These are phyloP conservation scores for Epichloe glyceriae DNA, from an alignment of 2,329 filamentous ascomycete species.

Conservation along the genomic window DNA sequence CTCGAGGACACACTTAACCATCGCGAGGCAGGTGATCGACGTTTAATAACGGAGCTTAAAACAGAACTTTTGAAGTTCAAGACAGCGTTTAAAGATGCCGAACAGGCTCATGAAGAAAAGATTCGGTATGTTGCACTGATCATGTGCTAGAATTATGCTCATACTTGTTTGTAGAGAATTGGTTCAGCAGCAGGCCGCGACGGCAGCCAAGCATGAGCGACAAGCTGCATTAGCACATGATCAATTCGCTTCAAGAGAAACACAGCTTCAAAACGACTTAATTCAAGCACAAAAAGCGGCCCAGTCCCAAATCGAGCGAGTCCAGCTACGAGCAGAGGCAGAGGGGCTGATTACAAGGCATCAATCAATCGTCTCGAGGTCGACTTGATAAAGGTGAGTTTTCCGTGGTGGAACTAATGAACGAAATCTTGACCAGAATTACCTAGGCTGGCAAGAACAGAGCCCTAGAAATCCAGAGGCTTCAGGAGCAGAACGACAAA, in stretches of 20 bases:
- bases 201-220: slow-evolving; percentile 13
- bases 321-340: slow-evolving; percentile 38
- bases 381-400: slow-evolving; percentile 43
- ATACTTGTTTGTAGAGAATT: slow-evolving; percentile 1
- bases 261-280: slow-evolving; percentile 22
- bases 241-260: slow-evolving; percentile 12
- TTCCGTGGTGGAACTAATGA: not conserved
- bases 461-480: slow-evolving; percentile 43
- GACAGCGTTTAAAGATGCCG: slow-evolving; percentile 13
- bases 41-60: slow-evolving; percentile 42
- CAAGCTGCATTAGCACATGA: slow-evolving; percentile 8
- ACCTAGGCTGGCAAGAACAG: slow-evolving; percentile 45
- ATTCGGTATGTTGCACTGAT: slow-evolving; percentile 29
- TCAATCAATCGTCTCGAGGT: slow-evolving; percentile 49
- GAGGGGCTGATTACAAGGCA: slow-evolving; percentile 51
- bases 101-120: slow-evolving; percentile 28
- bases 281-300: slow-evolving; percentile 34
- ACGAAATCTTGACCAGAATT: not conserved
- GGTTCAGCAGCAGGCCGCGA: slow-evolving; percentile 15
- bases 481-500: slow-evolving; percentile 26
- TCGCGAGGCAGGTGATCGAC: slow-evolving; percentile 59
- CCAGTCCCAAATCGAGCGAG: slow-evolving; percentile 36
- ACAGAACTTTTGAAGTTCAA: slow-evolving; percentile 17
- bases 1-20: slow-evolving; percentile 49
- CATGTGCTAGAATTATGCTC: not conserved